These are phyloP conservation scores for Coelastrella sp. DNA, from an alignment of 139 green algal genomes.

Conservation along the genomic window DNA sequence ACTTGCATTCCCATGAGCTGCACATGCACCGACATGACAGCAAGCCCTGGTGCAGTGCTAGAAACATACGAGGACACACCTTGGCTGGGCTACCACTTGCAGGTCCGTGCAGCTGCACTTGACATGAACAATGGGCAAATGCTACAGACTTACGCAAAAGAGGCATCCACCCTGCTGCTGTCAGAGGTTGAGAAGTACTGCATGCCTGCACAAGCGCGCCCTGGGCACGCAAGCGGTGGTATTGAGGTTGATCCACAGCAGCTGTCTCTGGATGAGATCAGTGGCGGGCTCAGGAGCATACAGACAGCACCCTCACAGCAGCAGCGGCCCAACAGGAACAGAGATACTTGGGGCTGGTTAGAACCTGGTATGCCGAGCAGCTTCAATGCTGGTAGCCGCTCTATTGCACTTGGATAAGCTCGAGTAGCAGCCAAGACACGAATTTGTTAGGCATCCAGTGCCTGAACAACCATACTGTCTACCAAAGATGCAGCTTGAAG, in stretches of 20 bases:
- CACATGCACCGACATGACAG: no score
- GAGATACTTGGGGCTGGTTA: conserved; percentile 63
- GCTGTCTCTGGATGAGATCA: conserved; percentile 48
- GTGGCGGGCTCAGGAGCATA: conserved; percentile 42
- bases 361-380: conserved; percentile 36
- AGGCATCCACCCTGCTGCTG: conserved; percentile 42
- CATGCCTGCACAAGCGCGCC: background rate
- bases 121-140: conserved; percentile 27
- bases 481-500: no score
- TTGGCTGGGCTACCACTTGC: background rate
- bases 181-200: conserved; percentile 43
- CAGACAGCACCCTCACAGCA: conserved; percentile 30
- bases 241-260: conserved; percentile 10
- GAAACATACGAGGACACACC: no score
- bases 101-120: conserved; percentile 39
- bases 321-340: background rate
- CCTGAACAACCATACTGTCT: no score
- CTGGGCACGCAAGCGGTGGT: background rate
- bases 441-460: no score
- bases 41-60: no score
- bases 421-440: background rate
- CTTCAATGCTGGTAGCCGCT: background rate
- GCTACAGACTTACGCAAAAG: conserved; percentile 36
- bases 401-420: background rate
- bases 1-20: no score